phyloP scores from a whole-genome alignment of 495 filamentous ascomycete species.

The Aspergillus saccharolyticus region DNA sequence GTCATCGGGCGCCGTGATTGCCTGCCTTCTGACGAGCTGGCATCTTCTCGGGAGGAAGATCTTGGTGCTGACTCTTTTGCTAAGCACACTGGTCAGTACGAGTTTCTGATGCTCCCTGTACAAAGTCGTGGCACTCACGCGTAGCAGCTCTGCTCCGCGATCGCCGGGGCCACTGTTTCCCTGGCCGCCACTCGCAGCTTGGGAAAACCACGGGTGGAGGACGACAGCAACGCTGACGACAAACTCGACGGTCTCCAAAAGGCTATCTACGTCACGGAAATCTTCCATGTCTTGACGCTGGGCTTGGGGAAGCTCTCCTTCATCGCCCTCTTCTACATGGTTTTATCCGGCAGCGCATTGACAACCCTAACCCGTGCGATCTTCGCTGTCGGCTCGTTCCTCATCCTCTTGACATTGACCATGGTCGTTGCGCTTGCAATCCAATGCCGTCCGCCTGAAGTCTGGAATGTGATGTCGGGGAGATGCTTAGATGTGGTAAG shows the following conservation, averaged over 20 bases:
- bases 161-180: not conserved
- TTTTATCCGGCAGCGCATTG: not conserved
- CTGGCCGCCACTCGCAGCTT: not conserved
- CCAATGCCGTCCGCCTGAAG: not conserved
- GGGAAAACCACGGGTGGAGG: not conserved
- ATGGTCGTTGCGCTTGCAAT: not conserved
- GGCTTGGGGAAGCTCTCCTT: slow-evolving; percentile 5
- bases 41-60: not conserved
- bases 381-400: not conserved
- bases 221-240: not conserved
- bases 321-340: not conserved
- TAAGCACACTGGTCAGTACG: not conserved
- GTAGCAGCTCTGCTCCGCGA: not conserved
- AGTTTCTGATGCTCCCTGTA: not conserved
- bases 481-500: not conserved
- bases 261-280: not conserved
- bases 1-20: not conserved
- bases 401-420: not conserved
- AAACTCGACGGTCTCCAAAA: not conserved
- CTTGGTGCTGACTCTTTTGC: not conserved
- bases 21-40: slow-evolving; percentile 4
- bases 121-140: not conserved
- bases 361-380: not conserved
- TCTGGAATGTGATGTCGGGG: not conserved
- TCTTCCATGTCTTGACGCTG: slow-evolving; percentile 3